Evolutionary conservation across 305 asterid species (phyloP).

Genomic region (Solanum hybrid): DNA sequence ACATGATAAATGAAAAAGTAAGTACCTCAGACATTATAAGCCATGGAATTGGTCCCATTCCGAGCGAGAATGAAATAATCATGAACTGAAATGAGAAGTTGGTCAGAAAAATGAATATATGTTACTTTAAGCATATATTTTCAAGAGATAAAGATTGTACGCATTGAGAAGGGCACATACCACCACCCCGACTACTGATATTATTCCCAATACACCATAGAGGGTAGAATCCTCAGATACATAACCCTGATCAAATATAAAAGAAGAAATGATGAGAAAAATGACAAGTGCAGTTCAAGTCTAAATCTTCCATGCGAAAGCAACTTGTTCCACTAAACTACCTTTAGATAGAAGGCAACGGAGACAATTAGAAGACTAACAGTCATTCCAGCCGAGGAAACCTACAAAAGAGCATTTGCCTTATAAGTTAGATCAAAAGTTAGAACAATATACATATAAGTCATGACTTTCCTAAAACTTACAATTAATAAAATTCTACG

Average conservation of each 20-base stretch:
- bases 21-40: slow-evolving; percentile 95
- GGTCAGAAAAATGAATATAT: slow-evolving; percentile 1
- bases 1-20: not conserved
- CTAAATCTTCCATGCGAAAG: not conserved
- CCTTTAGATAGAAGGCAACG: slow-evolving; percentile 68
- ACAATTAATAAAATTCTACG: slow-evolving; percentile 73
- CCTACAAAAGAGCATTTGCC: slow-evolving; percentile 25
- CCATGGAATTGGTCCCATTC: slow-evolving; percentile 98
- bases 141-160: not conserved
- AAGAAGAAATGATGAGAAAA: not conserved
- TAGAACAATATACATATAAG: not conserved
- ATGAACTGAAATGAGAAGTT: slow-evolving; percentile 40
- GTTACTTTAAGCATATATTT: not conserved
- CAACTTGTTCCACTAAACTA: not conserved
- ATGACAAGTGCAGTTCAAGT: not conserved
- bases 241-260: slow-evolving; percentile 28
- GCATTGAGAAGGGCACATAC: slow-evolving; percentile 33
- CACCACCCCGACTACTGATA: slow-evolving; percentile 79
- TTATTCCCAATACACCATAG: slow-evolving; percentile 46
- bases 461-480: slow-evolving; percentile 19
- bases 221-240: slow-evolving; percentile 42
- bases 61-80: slow-evolving; percentile 72
- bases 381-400: slow-evolving; percentile 77
- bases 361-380: slow-evolving; percentile 69
- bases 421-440: slow-evolving; percentile 5